Conservation (phyloP, 345 rosid genomes). For the Salix arbutifolia region DNA sequence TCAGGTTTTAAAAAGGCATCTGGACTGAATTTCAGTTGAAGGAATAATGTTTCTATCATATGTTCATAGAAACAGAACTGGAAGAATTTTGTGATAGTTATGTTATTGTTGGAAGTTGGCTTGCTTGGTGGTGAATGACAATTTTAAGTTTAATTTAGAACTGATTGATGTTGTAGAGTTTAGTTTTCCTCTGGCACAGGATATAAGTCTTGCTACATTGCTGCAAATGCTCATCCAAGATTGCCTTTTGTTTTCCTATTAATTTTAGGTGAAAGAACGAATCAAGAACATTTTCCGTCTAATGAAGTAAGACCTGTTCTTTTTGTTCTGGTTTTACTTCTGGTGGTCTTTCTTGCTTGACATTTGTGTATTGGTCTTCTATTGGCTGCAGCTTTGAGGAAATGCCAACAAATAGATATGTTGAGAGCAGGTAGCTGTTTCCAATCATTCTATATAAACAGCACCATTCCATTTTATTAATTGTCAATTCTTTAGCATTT, state of each 20-base stretch:
- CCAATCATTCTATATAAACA: neutral
- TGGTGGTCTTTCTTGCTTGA: slow-evolving; percentile 2
- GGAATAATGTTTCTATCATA: neutral
- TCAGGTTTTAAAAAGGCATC: neutral
- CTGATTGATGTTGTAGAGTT: neutral
- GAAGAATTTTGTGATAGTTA: neutral
- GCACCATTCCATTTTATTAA: neutral
- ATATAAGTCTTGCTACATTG: neutral
- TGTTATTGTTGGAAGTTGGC: neutral
- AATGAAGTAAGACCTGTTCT: slow-evolving; percentile 55
- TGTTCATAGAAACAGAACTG: neutral
- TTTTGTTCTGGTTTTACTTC: neutral
- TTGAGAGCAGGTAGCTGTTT: slow-evolving; percentile 78
- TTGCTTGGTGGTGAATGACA: neutral
- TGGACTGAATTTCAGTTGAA: neutral
- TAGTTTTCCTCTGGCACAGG: neutral
- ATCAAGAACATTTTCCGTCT: slow-evolving; percentile 74
- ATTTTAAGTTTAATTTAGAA: neutral
- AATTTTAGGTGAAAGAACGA: slow-evolving; percentile 66
- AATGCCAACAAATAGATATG: slow-evolving; percentile 91
- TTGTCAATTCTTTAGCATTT: slow-evolving; percentile 1
- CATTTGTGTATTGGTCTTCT: slow-evolving; percentile 9
- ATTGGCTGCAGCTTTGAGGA: slow-evolving; percentile 73
- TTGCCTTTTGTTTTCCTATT: neutral
- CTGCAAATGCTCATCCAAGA: neutral